Conservation (phyloP, 352 stramenopile genomes). For the Pythium sp. region DNA sequence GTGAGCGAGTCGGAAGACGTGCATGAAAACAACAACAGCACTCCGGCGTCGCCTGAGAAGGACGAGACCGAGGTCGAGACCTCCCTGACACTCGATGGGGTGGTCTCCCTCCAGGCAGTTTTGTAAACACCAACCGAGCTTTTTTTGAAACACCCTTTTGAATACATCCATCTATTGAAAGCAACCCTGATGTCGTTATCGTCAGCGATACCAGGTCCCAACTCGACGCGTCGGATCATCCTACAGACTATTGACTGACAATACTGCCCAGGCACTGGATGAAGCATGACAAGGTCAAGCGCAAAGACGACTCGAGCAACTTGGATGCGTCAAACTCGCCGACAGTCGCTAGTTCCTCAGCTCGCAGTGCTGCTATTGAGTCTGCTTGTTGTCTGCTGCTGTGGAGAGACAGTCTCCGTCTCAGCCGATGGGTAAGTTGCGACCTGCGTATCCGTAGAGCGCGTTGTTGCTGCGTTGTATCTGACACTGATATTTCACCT, state of each 20-base stretch:
- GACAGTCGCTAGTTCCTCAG: too few species aligned
- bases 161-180: neutral
- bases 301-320: neutral
- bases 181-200: neutral
- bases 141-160: neutral
- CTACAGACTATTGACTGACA: neutral
- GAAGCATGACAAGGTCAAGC: neutral
- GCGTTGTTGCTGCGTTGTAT: neutral
- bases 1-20: constrained; percentile 23
- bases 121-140: constrained; percentile 4
- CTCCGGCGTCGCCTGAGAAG: constrained; percentile 35
- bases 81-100: neutral
- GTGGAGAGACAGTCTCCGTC: neutral
- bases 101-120: neutral
- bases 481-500: neutral
- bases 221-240: neutral
- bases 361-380: neutral
- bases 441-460: neutral
- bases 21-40: constrained; percentile 53
- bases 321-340: neutral
- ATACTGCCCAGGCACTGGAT: neutral
- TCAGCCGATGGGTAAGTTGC: neutral
- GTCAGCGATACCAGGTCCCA: neutral
- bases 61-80: constrained; percentile 20
- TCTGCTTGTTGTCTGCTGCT: neutral